Percentiles rank a stretch among this genome's conserved stretches.
Evolutionary conservation across 2,329 filamentous ascomycete species (phyloP).

Genomic region (Coniochaeta prunicola): DNA sequence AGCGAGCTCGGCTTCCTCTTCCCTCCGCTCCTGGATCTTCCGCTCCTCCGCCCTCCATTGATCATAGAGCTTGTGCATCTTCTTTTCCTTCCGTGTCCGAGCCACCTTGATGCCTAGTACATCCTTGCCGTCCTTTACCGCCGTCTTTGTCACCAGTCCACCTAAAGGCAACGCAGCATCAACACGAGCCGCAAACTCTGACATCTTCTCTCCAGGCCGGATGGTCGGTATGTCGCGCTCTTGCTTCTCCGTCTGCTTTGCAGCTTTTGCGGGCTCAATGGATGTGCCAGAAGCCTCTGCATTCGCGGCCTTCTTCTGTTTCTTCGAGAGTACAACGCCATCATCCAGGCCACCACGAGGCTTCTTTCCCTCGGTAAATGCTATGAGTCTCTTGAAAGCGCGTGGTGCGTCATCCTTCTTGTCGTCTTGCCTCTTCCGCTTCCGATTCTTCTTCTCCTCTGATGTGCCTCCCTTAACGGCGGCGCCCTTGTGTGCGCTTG

Average conservation of each 20-base stretch:
- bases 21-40: constrained; percentile 54
- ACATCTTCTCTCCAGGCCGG: constrained; percentile 72
- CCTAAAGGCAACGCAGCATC: constrained; percentile 75
- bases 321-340: constrained; percentile 37
- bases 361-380: constrained; percentile 56
- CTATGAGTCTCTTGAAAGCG: constrained; percentile 81
- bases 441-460: constrained; percentile 30
- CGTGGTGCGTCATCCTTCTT: constrained; percentile 74
- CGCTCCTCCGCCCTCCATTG: constrained; percentile 66
- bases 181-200: constrained; percentile 75
- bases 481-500: constrained; percentile 28
- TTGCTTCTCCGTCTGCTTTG: constrained; percentile 2
- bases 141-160: constrained; percentile 58
- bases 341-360: constrained; percentile 63
- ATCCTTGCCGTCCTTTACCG: constrained; percentile 52
- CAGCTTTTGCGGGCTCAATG: constrained; percentile 7
- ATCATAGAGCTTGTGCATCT: constrained; percentile 72
- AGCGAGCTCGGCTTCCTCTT: constrained; percentile 58
- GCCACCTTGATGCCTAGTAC: constrained; percentile 58
- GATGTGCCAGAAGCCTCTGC: constrained; percentile 15
- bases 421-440: constrained; percentile 37
- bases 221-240: constrained; percentile 52
- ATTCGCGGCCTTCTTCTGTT: constrained; percentile 23
- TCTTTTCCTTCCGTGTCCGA: constrained; percentile 76
- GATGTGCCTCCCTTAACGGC: constrained; percentile 17